Conservation (phyloP, 192 early-diverging fungal genomes). For the Entomortierella beljakovae region DNA sequence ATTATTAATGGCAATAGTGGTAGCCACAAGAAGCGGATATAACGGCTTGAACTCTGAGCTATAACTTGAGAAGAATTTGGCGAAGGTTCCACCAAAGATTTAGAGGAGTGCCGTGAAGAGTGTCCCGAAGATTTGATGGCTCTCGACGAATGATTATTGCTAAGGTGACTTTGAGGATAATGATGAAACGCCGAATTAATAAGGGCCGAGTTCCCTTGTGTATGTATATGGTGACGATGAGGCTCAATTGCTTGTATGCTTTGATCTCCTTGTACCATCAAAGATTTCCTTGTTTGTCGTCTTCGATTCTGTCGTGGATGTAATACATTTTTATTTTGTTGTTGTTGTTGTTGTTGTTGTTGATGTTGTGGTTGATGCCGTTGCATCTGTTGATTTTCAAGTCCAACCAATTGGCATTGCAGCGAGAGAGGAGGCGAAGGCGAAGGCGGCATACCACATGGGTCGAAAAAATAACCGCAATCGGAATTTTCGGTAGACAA, state of each 20-base stretch:
- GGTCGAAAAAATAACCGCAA: not conserved
- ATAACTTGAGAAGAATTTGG: constrained; percentile 38
- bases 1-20: constrained; percentile 36
- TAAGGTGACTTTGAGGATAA: not conserved
- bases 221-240: not conserved
- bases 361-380: not conserved
- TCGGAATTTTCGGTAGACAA: not conserved
- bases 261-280: constrained; percentile 5
- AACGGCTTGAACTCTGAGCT: constrained; percentile 33
- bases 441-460: constrained; percentile 9
- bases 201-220: not conserved
- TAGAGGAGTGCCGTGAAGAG: not conserved
- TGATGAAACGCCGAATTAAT: not conserved
- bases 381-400: not conserved
- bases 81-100: not conserved
- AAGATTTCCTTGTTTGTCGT: constrained; percentile 3
- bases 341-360: not conserved
- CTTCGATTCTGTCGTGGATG: not conserved
- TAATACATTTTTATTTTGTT: not conserved
- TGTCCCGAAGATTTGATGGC: not conserved
- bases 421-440: constrained; percentile 17
- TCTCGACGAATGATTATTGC: not conserved
- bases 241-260: not conserved
- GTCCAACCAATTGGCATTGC: not conserved
- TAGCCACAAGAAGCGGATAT: constrained; percentile 39